phyloP scores from a whole-genome alignment of 2,329 filamentous ascomycete genomes.

The Gaeumannomyces tritici region DNA sequence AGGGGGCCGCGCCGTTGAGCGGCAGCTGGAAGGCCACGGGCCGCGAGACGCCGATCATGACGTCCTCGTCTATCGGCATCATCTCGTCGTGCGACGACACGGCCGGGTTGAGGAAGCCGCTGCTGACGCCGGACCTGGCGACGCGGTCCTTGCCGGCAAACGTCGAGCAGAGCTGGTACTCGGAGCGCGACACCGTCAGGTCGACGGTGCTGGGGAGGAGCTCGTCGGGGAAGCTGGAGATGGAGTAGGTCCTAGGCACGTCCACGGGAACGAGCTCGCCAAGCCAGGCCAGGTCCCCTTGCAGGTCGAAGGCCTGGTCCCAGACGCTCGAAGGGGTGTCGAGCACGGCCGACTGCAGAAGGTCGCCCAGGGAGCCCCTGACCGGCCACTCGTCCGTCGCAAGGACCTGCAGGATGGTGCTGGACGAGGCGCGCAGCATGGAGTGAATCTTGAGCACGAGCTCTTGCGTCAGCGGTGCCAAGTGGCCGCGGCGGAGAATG shows the following conservation, averaged over 20 bases:
- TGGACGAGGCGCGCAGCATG: constrained; percentile 38
- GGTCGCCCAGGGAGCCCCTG: constrained; percentile 37
- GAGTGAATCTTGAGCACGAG: constrained; percentile 38
- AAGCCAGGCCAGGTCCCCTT: constrained; percentile 33
- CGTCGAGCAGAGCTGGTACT: constrained; percentile 35
- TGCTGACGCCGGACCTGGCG: constrained; percentile 36
- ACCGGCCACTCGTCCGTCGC: constrained; percentile 42
- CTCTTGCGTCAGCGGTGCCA: constrained; percentile 41
- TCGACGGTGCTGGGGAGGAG: constrained; percentile 41
- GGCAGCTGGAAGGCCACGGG: constrained; percentile 42
- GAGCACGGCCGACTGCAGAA: constrained; percentile 35
- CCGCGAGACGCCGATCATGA: constrained; percentile 41
- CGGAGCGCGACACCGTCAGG: constrained; percentile 39
- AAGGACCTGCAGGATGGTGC: constrained; percentile 35
- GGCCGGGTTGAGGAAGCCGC: constrained; percentile 44
- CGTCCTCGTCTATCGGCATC: constrained; percentile 31
- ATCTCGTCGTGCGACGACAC: constrained; percentile 26
- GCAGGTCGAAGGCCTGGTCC: constrained; percentile 38
- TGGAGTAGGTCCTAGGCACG: constrained; percentile 42
- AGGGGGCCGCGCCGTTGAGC: constrained; percentile 36
- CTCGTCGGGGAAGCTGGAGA: constrained; percentile 39
- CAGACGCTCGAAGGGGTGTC: constrained; percentile 38
- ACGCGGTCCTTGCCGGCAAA: constrained; percentile 23
- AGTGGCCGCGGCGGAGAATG: constrained; percentile 38
- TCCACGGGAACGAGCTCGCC: constrained; percentile 35